Percentiles rank a stretch among this genome's conserved stretches.
phyloP scores from a whole-genome alignment of 176 grass and related monocot species.

The Oryza meyeriana region DNA sequence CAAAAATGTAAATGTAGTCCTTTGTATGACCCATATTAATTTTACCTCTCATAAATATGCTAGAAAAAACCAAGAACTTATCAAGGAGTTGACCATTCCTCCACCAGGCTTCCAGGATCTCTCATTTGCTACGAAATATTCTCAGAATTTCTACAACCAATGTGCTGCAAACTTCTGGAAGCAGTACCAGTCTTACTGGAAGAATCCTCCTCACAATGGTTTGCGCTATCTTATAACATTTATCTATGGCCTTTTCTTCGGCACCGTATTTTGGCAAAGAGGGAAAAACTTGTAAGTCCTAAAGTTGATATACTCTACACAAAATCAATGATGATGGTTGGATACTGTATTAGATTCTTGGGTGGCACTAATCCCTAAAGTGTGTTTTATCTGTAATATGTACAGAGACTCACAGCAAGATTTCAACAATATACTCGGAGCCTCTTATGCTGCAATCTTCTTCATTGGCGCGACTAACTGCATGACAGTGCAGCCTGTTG shows the following conservation, averaged over 20 bases:
- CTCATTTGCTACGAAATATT: conserved; percentile 75
- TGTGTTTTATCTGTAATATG: conserved; percentile 1
- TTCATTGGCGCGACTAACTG: conserved; percentile 70
- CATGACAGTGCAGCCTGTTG: conserved; percentile 52
- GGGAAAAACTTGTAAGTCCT: conserved; percentile 61
- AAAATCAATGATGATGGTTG: neutral
- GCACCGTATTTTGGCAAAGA: conserved; percentile 80
- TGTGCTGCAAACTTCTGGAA: conserved; percentile 75
- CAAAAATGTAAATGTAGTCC: neutral
- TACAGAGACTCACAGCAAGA: conserved; percentile 64
- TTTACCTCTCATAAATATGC: conserved; percentile 13
- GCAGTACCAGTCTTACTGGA: conserved; percentile 79
- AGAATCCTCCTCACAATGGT: conserved; percentile 80
- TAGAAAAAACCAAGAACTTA: conserved; percentile 55
- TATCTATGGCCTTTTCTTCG: conserved; percentile 69
- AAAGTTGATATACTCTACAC: conserved; percentile 13
- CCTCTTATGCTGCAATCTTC: conserved; percentile 68
- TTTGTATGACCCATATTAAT: neutral
- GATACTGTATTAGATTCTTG: neutral
- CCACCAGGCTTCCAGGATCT: conserved; percentile 50
- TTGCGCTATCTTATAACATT: conserved; percentile 71
- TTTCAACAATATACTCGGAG: conserved; percentile 66
- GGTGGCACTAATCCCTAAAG: neutral
- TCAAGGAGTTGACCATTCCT: conserved; percentile 70
- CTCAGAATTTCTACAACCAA: conserved; percentile 66